phyloP scores from a whole-genome alignment of 139 green algal species.

The Coelastrella sp. region DNA sequence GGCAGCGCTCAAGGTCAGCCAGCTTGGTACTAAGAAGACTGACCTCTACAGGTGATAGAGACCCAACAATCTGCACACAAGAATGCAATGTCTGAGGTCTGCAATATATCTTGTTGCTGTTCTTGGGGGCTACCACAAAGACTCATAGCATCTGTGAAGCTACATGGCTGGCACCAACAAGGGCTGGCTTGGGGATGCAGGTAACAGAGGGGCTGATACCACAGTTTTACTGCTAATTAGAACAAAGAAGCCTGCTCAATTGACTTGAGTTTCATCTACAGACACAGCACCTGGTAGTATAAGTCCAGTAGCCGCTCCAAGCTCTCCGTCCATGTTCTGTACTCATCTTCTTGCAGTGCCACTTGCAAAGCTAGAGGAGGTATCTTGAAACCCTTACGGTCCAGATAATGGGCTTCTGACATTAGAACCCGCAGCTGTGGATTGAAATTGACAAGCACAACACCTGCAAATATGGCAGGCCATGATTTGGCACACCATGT shows the following conservation, averaged over 20 bases:
- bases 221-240: too few species aligned
- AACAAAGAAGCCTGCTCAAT: too few species aligned
- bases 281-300: constrained; percentile 70
- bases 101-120: background rate
- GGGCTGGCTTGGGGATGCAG: too few species aligned
- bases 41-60: constrained; percentile 72
- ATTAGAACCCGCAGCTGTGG: constrained; percentile 79
- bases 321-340: constrained; percentile 76
- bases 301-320: constrained; percentile 82
- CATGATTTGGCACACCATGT: background rate
- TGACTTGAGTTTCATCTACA: background rate
- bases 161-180: too few species aligned
- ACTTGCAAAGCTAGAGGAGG: constrained; percentile 82
- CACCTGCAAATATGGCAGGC: constrained; percentile 32
- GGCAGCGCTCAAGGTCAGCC: constrained; percentile 69
- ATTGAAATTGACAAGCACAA: constrained; percentile 85
- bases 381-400: constrained; percentile 90
- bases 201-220: too few species aligned
- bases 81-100: too few species aligned
- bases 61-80: constrained; percentile 59
- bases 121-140: background rate
- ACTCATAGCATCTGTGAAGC: too few species aligned
- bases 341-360: constrained; percentile 74
- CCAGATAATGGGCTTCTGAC: constrained; percentile 87
- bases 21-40: constrained; percentile 78